Conservation (phyloP, 148 eudicot genomes). For the Fagopyrum tataricum region DNA sequence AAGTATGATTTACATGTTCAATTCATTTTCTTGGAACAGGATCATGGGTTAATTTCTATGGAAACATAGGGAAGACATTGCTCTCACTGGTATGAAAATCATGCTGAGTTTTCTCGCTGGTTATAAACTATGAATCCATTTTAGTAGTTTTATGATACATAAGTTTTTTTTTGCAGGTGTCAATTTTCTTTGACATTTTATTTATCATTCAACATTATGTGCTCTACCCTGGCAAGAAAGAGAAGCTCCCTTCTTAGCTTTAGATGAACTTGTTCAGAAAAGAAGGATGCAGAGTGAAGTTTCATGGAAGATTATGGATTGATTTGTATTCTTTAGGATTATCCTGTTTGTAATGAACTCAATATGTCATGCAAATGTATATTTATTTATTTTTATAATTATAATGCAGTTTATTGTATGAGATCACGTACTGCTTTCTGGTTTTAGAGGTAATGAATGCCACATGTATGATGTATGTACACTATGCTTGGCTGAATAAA, state of each 20-base stretch:
- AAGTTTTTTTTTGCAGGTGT: constrained; percentile 42
- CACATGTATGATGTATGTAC: not conserved
- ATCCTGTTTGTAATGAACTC: not conserved
- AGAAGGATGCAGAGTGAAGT: not conserved
- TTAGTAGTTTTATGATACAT: not conserved
- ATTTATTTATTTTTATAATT: not conserved
- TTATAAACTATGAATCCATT: not conserved
- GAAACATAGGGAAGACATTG: constrained; percentile 89
- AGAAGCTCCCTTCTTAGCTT: constrained; percentile 15
- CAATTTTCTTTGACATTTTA: constrained; percentile 68
- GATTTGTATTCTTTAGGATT: not conserved
- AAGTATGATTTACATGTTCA: not conserved
- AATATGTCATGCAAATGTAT: not conserved
- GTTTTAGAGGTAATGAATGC: not conserved
- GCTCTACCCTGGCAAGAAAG: constrained; percentile 52
- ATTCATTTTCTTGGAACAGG: constrained; percentile 30
- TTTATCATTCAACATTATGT: constrained; percentile 85
- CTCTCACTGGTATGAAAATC: constrained; percentile 61
- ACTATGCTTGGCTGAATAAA: not conserved
- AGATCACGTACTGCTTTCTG: not conserved
- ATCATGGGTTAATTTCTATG: constrained; percentile 90
- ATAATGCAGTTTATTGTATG: not conserved
- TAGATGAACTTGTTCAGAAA: not conserved
- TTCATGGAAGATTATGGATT: not conserved
- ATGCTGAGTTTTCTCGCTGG: not conserved